Conservation (phyloP, 2,329 filamentous ascomycete genomes). For the Fusarium longipes region DNA sequence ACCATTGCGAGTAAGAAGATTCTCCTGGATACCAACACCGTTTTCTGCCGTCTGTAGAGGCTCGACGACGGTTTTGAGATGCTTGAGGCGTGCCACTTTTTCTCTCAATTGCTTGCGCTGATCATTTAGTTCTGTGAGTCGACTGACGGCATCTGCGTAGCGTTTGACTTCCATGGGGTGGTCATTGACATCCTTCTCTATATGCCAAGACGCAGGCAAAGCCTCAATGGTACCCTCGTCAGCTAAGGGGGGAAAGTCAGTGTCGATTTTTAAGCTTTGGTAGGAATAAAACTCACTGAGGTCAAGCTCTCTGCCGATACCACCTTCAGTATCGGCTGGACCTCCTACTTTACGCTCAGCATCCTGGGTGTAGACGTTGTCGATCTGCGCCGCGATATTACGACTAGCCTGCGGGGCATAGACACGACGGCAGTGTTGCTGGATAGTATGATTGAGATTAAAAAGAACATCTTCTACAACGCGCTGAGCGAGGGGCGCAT, state of each 20-base stretch:
- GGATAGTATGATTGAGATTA: constrained; percentile 70
- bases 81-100: constrained; percentile 60
- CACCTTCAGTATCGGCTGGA: constrained; percentile 52
- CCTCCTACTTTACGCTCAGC: constrained; percentile 55
- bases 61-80: constrained; percentile 62
- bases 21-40: constrained; percentile 67
- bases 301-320: constrained; percentile 57
- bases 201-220: constrained; percentile 61
- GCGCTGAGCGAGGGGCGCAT: constrained; percentile 57
- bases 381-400: constrained; percentile 79
- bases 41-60: constrained; percentile 51
- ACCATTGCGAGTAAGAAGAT: constrained; percentile 73
- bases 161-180: constrained; percentile 61
- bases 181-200: constrained; percentile 51
- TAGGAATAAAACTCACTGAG: constrained; percentile 51
- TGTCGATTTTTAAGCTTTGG: neutral
- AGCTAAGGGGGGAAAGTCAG: constrained; percentile 49
- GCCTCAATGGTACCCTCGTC: constrained; percentile 57
- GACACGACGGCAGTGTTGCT: constrained; percentile 72
- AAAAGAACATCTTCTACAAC: constrained; percentile 67
- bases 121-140: constrained; percentile 62
- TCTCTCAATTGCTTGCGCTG: constrained; percentile 51
- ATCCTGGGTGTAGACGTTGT: constrained; percentile 68
- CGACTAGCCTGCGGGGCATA: constrained; percentile 76
- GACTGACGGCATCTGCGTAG: constrained; percentile 63